Percentiles rank a stretch among this genome's conserved stretches.
These are phyloP conservation scores for Colletotrichum kahawae DNA, from an alignment of 2,329 filamentous ascomycete species.

Conservation along the genomic window DNA sequence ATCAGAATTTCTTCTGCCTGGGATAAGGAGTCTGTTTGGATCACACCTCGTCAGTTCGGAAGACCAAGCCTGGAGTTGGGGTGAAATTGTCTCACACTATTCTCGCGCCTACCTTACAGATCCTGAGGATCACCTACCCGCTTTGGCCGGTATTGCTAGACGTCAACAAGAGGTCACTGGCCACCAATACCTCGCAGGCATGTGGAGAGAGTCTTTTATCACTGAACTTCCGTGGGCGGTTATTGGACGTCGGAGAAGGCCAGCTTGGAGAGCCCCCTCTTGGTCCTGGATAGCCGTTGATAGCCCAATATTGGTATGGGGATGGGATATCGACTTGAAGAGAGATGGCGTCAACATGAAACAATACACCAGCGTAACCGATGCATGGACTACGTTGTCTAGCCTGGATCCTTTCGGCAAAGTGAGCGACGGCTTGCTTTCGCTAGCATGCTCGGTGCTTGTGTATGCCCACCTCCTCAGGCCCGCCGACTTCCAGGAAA, in stretches of 20 bases:
- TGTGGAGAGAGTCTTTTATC: not conserved
- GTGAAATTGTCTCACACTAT: not conserved
- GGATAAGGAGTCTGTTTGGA: rapidly evolving
- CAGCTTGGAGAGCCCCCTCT: not conserved
- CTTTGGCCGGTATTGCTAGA: not conserved
- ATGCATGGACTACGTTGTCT: not conserved
- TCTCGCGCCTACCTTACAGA: not conserved
- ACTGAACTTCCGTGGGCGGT: rapidly evolving
- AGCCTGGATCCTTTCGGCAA: not conserved
- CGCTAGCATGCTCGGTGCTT: not conserved
- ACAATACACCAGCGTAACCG: not conserved
- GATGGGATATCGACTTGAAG: too few species aligned
- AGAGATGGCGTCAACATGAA: too few species aligned
- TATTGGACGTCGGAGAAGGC: not conserved
- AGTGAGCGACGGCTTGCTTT: not conserved
- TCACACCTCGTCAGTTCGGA: not conserved
- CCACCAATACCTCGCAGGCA: not conserved
- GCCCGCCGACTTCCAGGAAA: too few species aligned
- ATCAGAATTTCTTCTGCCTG: not conserved
- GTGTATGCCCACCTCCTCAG: not conserved
- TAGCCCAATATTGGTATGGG: not conserved
- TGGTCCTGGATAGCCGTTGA: not conserved
- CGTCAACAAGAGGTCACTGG: not conserved
- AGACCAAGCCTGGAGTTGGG: rapidly evolving
- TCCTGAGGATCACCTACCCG: rapidly evolving